Evolutionary conservation across 495 filamentous ascomycete species (phyloP), one percentile per base, ranked within the genome.

Genomic region (Hypoxylon fuscum): DNA sequence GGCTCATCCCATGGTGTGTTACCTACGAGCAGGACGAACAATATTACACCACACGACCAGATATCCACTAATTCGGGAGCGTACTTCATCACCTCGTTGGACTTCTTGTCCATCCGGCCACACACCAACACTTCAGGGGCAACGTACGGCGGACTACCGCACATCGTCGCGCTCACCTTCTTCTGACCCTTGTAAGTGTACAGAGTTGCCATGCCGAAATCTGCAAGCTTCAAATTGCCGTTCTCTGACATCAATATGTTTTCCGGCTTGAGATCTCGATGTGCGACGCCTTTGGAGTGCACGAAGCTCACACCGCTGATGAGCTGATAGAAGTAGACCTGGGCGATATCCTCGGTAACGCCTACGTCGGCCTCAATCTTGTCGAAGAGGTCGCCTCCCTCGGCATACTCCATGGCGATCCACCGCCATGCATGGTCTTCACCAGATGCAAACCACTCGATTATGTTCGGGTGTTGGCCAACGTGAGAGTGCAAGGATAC

Each of bases 1-100:
- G 95, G 95, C 68, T 95, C 90, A 67, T 98, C 96, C 95, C 95
- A 99, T 0, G 95, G 95, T 1, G 95, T 99, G 73, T 99, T 99
- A 9, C 95, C 95, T 4, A 93, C 92, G 14, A 99, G 75, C 3
- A 99, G 79, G 35, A 98, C 95, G 68, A 99, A 99, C 7, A 99
- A 80, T 27, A 99, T 95, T 32, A 99, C 91, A 12, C 93, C 95
- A 63, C 92, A 96, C 31, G 93, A 96, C 95, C 95, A 99, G 42
- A 99, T 93, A 68, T 99, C 95, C 25, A 90, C 89, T 47, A 91
- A 76, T 66, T 97, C 88, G 1, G 91, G 87, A 21, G 85, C 83
- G 65, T 99, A 99, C 23, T 91, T 92, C 0, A 71, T 48, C 14
- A 80, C 83, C 59, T 85, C 87, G 11, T 73, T 70, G 1, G 81